Evolutionary conservation across 805 yeast genomes (phyloP).

Genomic region (Cyberlindnera xylosilytica): DNA sequence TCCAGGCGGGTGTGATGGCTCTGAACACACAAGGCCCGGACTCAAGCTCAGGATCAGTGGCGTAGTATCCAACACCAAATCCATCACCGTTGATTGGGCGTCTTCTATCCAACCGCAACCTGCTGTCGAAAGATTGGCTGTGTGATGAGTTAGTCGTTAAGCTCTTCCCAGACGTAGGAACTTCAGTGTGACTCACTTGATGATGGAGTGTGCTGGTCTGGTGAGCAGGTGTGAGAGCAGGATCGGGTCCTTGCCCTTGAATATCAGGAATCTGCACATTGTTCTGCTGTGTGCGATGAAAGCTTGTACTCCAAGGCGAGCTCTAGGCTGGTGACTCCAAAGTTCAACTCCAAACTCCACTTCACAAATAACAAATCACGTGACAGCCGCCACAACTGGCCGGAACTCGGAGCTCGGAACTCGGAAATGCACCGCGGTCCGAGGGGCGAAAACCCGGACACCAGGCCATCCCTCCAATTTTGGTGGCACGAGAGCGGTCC

Average conservation of each 20-base stretch:
- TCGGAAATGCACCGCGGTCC: no score
- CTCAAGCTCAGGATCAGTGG: slow-evolving; percentile 51
- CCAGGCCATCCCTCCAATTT: neutral
- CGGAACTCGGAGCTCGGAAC: no score
- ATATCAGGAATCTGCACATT: slow-evolving; percentile 95
- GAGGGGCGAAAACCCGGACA: neutral
- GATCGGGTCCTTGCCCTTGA: slow-evolving; percentile 80
- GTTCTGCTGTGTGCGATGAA: no score
- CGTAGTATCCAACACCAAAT: slow-evolving; percentile 94
- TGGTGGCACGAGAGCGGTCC: no score
- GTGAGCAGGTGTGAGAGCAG: slow-evolving; percentile 83
- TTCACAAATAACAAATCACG: no score
- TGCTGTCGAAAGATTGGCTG: slow-evolving; percentile 81
- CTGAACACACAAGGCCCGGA: slow-evolving; percentile 88
- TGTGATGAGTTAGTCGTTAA: neutral
- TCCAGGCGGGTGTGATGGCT: slow-evolving; percentile 99
- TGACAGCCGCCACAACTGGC: no score
- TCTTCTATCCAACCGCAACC: slow-evolving; percentile 80
- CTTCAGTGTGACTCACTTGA: slow-evolving; percentile 42
- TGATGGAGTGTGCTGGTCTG: slow-evolving; percentile 94
- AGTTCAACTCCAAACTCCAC: no score
- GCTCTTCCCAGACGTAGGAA: neutral
- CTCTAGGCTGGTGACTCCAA: no score
- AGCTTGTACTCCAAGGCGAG: no score
- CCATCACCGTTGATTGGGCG: slow-evolving; percentile 98